Base-by-base conservation (phyloP, 2,329 filamentous ascomycete species). In the Claviceps humidiphila region DNA sequence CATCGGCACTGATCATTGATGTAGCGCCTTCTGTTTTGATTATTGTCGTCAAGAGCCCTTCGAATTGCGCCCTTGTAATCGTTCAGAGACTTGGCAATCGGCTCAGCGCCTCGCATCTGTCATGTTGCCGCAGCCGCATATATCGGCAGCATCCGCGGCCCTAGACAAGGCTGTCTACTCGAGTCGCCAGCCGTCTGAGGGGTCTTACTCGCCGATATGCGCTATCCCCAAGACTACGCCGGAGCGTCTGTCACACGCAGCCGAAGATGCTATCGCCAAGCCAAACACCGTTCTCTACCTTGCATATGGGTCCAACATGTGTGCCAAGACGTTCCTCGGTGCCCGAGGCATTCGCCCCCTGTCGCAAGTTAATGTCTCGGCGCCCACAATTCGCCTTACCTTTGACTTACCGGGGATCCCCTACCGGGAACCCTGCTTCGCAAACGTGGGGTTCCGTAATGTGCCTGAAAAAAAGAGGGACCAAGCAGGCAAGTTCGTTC, bases 221-320 rank as follows among this genome's bases (percentile, higher is more conserved):
- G 64, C 65, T 3, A 66, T 69, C 26, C 66, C 64, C 5, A 59
- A 49, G 17, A 69, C 65, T 5, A 63, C 65, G 4, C 5, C 50
- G 13, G 53, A 58, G 40, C 61, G 67, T 1, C 57, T 69, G 5
- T 60, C 59, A 14, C 58, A 61, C 43, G 64, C 63, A n/a, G 55
- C 62, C 24, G 59, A 62, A 41, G 58, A 60, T 48, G 48, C 58
- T 44, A 14, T 59, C 55, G 51, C 59, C 42, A 51, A 53, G n/a
- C 48, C 58, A 6, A 58, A 59, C 14, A 85, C 85, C 1, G 74
- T 89, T 26, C 76, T 90, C 50, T 91, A 91, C 66, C 79, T 91
- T 22, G 91, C 90, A 11, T 97, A 96, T 65, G 93, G 91, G 58
- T 95, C 89, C 50, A 97, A 97, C 66, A 78, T 97, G 56, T 81